A percentile compares a stretch with the other conserved stretches of the same genome.
Evolutionary conservation across 148 eudicot genomes (phyloP).

Genomic region (Heliamphora exappendiculata): DNA sequence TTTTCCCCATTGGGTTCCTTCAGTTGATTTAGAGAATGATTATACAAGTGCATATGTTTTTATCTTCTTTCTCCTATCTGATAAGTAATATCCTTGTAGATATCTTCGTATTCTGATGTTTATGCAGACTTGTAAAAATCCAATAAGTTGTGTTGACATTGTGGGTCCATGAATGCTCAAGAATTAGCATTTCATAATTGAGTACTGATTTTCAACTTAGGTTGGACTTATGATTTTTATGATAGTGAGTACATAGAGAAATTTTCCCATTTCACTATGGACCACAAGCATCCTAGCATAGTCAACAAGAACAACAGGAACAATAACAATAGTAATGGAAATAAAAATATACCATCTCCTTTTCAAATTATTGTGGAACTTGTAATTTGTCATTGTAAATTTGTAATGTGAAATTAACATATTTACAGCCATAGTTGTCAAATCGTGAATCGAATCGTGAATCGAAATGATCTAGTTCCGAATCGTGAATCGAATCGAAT

Average conservation of each 20-base stretch:
- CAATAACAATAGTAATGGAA: background rate
- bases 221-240: background rate
- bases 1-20: background rate
- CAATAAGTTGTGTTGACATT: background rate
- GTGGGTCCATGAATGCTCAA: too few species aligned
- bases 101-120: background rate
- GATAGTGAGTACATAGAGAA: background rate
- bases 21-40: background rate
- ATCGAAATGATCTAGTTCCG: too few species aligned
- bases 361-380: background rate
- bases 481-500: too few species aligned
- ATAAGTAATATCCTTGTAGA: background rate
- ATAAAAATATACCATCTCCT: background rate
- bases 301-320: background rate
- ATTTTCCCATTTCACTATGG: background rate
- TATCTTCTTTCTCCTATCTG: too few species aligned
- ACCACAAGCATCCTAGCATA: background rate
- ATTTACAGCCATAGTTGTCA: too few species aligned
- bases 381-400: background rate
- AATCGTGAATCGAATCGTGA: too few species aligned
- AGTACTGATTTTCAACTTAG: background rate
- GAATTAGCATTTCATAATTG: too few species aligned
- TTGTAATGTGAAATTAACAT: background rate
- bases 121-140: background rate
- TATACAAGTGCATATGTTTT: background rate